phyloP scores from a whole-genome alignment of 2,329 filamentous ascomycete species.

The Byssoonygena ceratinophila region DNA sequence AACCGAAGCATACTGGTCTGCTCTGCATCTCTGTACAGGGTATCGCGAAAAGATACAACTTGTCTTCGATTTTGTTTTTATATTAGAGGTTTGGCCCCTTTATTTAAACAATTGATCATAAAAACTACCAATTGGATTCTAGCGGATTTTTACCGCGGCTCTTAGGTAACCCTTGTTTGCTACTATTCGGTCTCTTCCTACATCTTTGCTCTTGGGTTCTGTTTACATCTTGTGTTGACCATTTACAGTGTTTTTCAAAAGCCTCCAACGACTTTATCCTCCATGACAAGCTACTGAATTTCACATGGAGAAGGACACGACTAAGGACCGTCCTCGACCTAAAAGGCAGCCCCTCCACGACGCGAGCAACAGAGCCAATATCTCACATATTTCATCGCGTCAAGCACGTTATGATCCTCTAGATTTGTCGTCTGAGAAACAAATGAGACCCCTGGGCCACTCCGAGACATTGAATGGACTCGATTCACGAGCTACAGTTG shows the following conservation, averaged over 20 bases:
- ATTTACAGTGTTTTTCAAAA: not conserved
- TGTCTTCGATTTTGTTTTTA: not conserved
- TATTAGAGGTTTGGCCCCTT: not conserved
- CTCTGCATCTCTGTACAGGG: too few species aligned
- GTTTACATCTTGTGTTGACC: not conserved
- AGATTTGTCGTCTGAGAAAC: constrained; percentile 5
- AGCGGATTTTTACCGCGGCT: not conserved
- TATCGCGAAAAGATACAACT: not conserved
- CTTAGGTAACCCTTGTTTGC: not conserved
- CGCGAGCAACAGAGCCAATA: constrained; percentile 41
- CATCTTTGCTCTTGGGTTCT: not conserved
- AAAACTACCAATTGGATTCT: not conserved
- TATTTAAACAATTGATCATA: not conserved
- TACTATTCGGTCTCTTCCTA: not conserved
- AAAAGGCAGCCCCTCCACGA: constrained; percentile 38
- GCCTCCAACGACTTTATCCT: not conserved
- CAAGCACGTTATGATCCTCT: constrained; percentile 7
- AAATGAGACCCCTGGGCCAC: constrained; percentile 1
- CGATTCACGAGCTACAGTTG: not conserved
- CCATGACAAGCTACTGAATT: not conserved
- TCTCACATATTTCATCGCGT: constrained; percentile 14
- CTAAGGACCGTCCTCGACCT: constrained; percentile 12
- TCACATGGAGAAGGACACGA: constrained; percentile 11
- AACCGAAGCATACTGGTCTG: too few species aligned
- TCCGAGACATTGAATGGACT: not conserved